Evolutionary conservation across 2,329 filamentous ascomycete genomes (phyloP), one percentile per base, ranked within the genome.

Genomic region (Coniosporium tulheliwenetii): DNA sequence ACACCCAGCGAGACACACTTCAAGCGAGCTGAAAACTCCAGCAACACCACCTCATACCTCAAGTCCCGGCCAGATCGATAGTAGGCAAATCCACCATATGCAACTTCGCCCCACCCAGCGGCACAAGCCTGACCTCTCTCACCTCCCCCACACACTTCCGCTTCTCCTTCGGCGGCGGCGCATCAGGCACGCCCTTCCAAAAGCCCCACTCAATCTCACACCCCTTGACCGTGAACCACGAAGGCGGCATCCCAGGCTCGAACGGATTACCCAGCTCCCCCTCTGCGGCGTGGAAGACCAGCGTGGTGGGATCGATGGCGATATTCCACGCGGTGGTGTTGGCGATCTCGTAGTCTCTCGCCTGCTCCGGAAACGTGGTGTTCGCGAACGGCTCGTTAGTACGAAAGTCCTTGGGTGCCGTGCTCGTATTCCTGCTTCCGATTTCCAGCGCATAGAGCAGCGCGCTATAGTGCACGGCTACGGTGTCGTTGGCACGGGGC

Each of bases 401-500:
- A 10, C 34, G 19, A 35, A 44, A 50, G 29, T 43, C 34, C 31
- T 48, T 50, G 3, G 53, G 48, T 7, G 40, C 26, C 13, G 45
- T 43, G 10, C 47, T 49, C 5, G 48, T 49, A 39, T 48, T 52
- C 12, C 43, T 43, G 40, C 45, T 43, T 1, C 45, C 42, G 31
- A 62, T 45, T 14, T 57, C 47, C 34, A 62, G 52, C 10, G 59
- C 58, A 48, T 60, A 63, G 19, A 61, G 41, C 13, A 63, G 50
- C 10, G 59, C 47, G 32, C 60, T 58, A 43, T 54, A 45, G 45
- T 57, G 51, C 38, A 63, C 47, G 16, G 57, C 50, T 13, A 62
- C 41, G 13, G 60, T 61, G 39, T 58, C 50, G 45, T 63, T 69
- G 15, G 60, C 63, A 26, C 65, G 58, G 1, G 52, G 44, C 38